Percentiles rank a stretch among this genome's conserved stretches.
Evolutionary conservation across 2,329 filamentous ascomycete species (phyloP).

Genomic region (Penicillium palitans): DNA sequence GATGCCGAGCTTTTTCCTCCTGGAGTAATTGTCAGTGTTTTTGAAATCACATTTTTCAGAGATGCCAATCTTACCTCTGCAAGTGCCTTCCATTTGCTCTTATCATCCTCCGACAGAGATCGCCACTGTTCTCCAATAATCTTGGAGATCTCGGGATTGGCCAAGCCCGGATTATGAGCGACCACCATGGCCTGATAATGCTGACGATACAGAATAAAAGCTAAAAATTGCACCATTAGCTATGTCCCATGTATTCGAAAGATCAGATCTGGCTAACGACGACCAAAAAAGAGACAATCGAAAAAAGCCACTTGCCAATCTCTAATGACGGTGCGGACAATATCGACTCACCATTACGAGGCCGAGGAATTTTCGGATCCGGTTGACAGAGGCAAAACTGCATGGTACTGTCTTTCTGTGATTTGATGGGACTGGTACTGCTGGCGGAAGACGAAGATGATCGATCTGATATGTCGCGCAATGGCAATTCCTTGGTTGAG

Average conservation of each 20-base stretch:
- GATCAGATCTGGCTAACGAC: not conserved
- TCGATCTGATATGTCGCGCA: conserved; percentile 32
- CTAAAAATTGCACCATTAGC: conserved; percentile 48
- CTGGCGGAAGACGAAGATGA: conserved; percentile 33
- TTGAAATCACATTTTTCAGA: not conserved
- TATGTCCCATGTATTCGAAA: not conserved
- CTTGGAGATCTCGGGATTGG: conserved; percentile 95
- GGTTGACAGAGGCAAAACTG: conserved; percentile 69
- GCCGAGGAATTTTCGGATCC: conserved; percentile 69
- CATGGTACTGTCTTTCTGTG: conserved; percentile 42
- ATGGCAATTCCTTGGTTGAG: conserved; percentile 24
- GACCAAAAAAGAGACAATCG: conserved; percentile 22
- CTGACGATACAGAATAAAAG: conserved; percentile 96
- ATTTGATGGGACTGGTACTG: conserved; percentile 36
- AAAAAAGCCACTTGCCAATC: conserved; percentile 26
- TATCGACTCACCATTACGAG: conserved; percentile 64
- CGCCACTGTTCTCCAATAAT: conserved; percentile 95
- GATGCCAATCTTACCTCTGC: conserved; percentile 63
- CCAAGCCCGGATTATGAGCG: conserved; percentile 78
- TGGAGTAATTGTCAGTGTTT: conserved; percentile 32
- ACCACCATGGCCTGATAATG: conserved; percentile 84
- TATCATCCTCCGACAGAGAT: conserved; percentile 69
- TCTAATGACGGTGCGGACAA: conserved; percentile 19
- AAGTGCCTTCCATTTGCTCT: conserved; percentile 82
- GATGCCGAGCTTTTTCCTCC: conserved; percentile 88